These are phyloP conservation scores for Dacryopinax spathularia DNA, from an alignment of 768 basidiomycete species.

Conservation along the genomic window DNA sequence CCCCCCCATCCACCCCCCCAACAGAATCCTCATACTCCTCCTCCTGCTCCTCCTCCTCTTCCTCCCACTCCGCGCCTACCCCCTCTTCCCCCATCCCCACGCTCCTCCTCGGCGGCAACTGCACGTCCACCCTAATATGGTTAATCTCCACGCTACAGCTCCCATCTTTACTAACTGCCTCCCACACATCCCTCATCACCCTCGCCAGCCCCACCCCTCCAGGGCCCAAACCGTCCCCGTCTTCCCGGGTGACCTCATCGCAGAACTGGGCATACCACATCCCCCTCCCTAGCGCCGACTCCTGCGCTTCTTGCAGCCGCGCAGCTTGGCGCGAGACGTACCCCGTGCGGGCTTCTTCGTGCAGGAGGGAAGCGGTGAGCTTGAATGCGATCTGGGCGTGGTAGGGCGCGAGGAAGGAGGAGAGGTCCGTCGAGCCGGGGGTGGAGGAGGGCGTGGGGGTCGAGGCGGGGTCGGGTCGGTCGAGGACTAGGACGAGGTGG, in stretches of 20 bases:
- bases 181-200: conserved; percentile 67
- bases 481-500: conserved; percentile 75
- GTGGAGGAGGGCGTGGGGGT: conserved; percentile 42
- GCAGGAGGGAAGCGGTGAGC: conserved; percentile 79
- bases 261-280: conserved; percentile 6
- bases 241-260: conserved; percentile 40
- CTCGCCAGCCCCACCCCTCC: conserved; percentile 51
- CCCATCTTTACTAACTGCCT: conserved; percentile 57
- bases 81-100: conserved; percentile 6
- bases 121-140: conserved; percentile 66
- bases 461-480: conserved; percentile 61
- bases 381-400: conserved; percentile 84
- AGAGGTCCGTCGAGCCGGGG: conserved; percentile 58
- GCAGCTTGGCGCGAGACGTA: conserved; percentile 79
- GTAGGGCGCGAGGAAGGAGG: conserved; percentile 70
- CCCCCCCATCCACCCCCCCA: conserved; percentile 48
- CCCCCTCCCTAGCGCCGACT: conserved; percentile 56
- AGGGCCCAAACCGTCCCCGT: conserved; percentile 35
- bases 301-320: conserved; percentile 50
- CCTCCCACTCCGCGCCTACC: conserved; percentile 20
- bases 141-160: conserved; percentile 70
- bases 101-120: conserved; percentile 72
- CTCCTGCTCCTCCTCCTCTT: conserved; percentile 38
- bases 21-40: conserved; percentile 27
- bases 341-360: conserved; percentile 74